Evolutionary conservation across 805 yeast genomes (phyloP), one percentile per base, ranked within the genome.

Genomic region (Saccharomycopsis fibuligera): DNA sequence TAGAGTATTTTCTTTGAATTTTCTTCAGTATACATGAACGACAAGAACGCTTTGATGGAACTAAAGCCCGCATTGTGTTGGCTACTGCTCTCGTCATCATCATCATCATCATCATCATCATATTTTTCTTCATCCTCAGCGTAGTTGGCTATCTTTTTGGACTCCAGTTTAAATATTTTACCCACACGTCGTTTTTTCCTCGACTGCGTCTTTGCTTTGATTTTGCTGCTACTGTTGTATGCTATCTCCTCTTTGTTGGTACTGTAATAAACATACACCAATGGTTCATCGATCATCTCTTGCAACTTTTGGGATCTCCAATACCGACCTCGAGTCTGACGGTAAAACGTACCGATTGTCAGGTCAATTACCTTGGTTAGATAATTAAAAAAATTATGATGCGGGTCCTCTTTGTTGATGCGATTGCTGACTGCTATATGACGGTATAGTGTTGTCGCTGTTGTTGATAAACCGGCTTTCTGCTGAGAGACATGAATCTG

Each of bases 241-340:
- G n/a, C n/a, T n/a, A n/a, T n/a, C 8, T 39, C 45, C 22, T 30
- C 35, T 2, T 16, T 6, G 3, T 12, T n/a, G 9, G 17, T 3
- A 21, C 35, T 37, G 17, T 49, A 49, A 12, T 21, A 41, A 4
- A 49, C 40, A 37, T 49, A 41, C 4, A 45, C 39, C n/a, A 49
- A 22, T 23, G 42, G 45, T 17, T 21, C 45, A 3, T 9, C 22
- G 10, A 22, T 16, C 39, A 49, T 36, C 17, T 49, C 49, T 16
- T 49, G n/a, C 6, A 35, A 10, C 25, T 49, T 49, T 9, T 37
- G 23, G n/a, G 17, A 19, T 30, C 37, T 49, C 53, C 53, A 49
- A 24, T 37, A 19, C 24, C 47, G 35, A 17, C 53, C 53, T 41
- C 35, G 35, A 14, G 24, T 12, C 16, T 41, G 31, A 25, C 16